phyloP scores from a whole-genome alignment of 2,329 filamentous ascomycete genomes.

The Sporothrix protearum region DNA sequence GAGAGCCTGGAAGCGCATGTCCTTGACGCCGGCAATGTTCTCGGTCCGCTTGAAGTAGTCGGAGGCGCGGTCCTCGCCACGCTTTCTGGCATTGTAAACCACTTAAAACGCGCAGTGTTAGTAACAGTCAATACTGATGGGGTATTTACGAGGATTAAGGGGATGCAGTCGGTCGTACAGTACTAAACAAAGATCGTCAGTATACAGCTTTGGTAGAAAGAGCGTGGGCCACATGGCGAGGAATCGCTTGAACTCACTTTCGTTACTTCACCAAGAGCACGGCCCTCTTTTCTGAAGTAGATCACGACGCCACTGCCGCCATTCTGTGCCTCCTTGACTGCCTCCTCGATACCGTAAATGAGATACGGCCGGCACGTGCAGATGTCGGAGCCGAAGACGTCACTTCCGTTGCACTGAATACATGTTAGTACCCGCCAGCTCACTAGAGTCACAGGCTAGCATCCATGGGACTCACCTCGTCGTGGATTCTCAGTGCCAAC shows the following conservation, averaged over 20 bases:
- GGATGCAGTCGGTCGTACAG: slow-evolving; percentile 23
- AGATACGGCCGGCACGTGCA: slow-evolving; percentile 95
- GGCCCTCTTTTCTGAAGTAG: slow-evolving; percentile 97
- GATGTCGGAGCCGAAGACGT: slow-evolving; percentile 97
- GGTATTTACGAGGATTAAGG: neutral
- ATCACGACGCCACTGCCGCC: slow-evolving; percentile 94
- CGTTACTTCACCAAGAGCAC: slow-evolving; percentile 90
- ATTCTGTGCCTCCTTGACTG: slow-evolving; percentile 92
- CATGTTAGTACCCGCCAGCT: neutral
- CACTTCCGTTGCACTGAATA: slow-evolving; percentile 77
- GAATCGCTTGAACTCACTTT: slow-evolving; percentile 59
- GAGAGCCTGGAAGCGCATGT: slow-evolving; percentile 95
- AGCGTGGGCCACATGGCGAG: neutral
- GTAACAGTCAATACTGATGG: slow-evolving; percentile 23
- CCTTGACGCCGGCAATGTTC: slow-evolving; percentile 94
- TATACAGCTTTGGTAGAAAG: neutral
- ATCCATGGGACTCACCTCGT: slow-evolving; percentile 47
- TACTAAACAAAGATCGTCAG: slow-evolving; percentile 25
- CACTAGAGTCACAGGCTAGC: too few species aligned
- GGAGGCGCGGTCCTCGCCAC: slow-evolving; percentile 73
- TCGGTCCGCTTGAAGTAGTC: slow-evolving; percentile 98
- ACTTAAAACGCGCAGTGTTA: slow-evolving; percentile 38
- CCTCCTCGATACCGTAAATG: slow-evolving; percentile 95
- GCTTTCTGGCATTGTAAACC: slow-evolving; percentile 76
- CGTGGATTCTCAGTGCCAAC: slow-evolving; percentile 77